Percentiles rank a stretch among this genome's conserved stretches.
Evolutionary conservation across 306 rosid genomes (phyloP).

Genomic region (Biancaea sappan): DNA sequence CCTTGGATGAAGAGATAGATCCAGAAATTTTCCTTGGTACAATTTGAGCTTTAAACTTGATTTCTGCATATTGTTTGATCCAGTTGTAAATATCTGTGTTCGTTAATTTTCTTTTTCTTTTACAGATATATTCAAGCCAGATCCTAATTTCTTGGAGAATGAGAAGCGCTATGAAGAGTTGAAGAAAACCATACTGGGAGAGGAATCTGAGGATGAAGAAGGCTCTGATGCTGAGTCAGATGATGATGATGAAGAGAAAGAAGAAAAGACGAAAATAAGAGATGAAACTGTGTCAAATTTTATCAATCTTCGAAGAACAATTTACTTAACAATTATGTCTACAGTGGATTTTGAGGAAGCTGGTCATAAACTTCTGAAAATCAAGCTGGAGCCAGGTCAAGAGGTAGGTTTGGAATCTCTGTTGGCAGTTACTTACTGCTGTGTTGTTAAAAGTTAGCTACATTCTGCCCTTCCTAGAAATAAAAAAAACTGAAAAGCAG

Average conservation of each 20-base stretch:
- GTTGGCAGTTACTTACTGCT: constrained; percentile 19
- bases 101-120: constrained; percentile 4
- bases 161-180: constrained; percentile 85
- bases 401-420: constrained; percentile 60
- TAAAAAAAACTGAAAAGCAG: neutral
- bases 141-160: constrained; percentile 72
- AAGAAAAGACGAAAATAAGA: constrained; percentile 69
- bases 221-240: constrained; percentile 75
- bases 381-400: constrained; percentile 97
- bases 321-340: constrained; percentile 92
- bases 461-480: neutral
- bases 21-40: constrained; percentile 44
- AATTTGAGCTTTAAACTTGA: neutral
- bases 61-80: constrained; percentile 8
- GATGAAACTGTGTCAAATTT: constrained; percentile 96
- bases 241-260: constrained; percentile 76
- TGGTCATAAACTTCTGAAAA: constrained; percentile 92
- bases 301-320: constrained; percentile 86
- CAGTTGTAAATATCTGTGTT: constrained; percentile 6
- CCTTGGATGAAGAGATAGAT: constrained; percentile 47
- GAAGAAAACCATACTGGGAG: constrained; percentile 84
- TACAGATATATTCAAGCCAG: constrained; percentile 81
- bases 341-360: constrained; percentile 99
- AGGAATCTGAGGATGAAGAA: constrained; percentile 70
- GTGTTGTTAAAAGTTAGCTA: constrained; percentile 15